Evolutionary conservation across 331 rosid species (phyloP), one percentile per base, ranked within the genome.

Genomic region (Quercus tomentella): DNA sequence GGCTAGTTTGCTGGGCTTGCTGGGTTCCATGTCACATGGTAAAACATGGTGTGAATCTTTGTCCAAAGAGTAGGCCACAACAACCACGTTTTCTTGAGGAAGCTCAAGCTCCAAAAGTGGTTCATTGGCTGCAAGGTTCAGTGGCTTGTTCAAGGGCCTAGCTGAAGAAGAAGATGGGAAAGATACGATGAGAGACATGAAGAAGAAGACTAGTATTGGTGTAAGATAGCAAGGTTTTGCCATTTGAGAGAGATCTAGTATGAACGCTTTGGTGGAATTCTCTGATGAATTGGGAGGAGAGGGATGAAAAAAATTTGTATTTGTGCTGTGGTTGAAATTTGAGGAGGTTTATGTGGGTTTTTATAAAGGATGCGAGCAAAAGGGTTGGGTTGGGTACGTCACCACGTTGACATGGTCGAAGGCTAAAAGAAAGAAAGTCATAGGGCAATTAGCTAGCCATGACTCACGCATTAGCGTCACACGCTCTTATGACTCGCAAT

Each of bases 121-220:
- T 4, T 72, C 68, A 4, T 63, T 22, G 2, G 74, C 72, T 23
- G 67, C 20, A 22, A 15, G 75, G 23, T 28, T 15, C 58, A 33
- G 7, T 18, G 22, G 78, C 28, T 71, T 31, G 73, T 33, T 76
- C 43, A 89, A 61, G 23, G 74, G 82, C 82, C 97, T 87, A 23
- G 93, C 93, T 2, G 70, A 75, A 1, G 88, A 79, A 30, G 82
- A 70, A 33, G 82, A 73, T 9, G 81, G 52, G 9, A 49, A 6
- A 4, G 85, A 21, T 6, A 84, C 72, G 7, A 61, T 22, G 1
- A 86, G 57, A 65, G 78, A 26, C 1, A 84, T 33, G 73, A 71
- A 37, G 30, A 72, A 37, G 54, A 17, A 45, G 54, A 45, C 5
- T 4, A 76, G 62, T 0, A 73, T 56, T 45, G 77, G 11, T 7